Evolutionary conservation across 805 yeast genomes (phyloP).

Genomic region (Cephaloascus fragrans): DNA sequence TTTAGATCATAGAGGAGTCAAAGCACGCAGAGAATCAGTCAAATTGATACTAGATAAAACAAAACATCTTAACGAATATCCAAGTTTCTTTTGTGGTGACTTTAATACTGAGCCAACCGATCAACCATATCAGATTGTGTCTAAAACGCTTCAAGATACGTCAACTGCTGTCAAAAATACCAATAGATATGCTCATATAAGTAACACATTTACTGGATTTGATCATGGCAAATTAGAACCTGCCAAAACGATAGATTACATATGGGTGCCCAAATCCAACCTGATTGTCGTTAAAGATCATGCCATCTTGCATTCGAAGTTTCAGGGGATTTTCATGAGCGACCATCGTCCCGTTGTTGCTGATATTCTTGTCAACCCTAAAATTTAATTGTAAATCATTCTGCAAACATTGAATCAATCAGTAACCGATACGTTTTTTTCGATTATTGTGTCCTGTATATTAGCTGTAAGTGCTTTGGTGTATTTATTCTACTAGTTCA

Average conservation of each 20-base stretch:
- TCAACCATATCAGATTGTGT: constrained; percentile 28
- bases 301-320: constrained; percentile 27
- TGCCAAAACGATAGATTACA: constrained; percentile 29
- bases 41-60: constrained; percentile 23
- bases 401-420: too few species aligned
- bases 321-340: constrained; percentile 21
- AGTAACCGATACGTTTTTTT: too few species aligned
- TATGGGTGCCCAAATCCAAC: constrained; percentile 26
- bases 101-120: constrained; percentile 31
- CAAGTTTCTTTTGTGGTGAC: constrained; percentile 31
- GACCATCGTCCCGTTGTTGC: constrained; percentile 29
- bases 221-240: constrained; percentile 15
- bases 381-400: too few species aligned
- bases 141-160: constrained; percentile 25
- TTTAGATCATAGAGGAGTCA: constrained; percentile 27
- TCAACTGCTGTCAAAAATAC: constrained; percentile 15
- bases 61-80: constrained; percentile 18
- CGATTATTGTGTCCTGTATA: too few species aligned
- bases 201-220: constrained; percentile 41
- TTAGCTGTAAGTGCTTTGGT: too few species aligned
- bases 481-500: too few species aligned
- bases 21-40: constrained; percentile 24
- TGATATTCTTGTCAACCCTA: not conserved
- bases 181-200: constrained; percentile 27
- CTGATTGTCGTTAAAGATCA: constrained; percentile 22